Conservation (phyloP, 1,139 yeast species). For the Saccharomyces pastorianus region DNA sequence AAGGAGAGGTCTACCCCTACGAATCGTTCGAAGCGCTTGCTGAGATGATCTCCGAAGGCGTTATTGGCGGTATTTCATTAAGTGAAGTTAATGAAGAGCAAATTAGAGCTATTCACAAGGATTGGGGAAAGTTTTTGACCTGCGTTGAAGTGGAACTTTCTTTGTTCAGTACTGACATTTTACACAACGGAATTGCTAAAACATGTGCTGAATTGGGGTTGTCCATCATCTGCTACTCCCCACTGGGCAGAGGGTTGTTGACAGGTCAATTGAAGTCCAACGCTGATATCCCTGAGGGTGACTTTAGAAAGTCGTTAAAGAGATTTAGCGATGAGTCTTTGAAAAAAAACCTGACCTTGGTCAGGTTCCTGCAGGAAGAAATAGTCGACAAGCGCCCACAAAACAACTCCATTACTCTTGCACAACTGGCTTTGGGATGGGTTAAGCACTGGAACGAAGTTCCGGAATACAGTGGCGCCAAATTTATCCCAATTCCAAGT, state of each 20-base stretch:
- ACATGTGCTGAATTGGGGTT: constrained; percentile 48
- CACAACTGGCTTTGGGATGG: constrained; percentile 73
- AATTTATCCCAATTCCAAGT: constrained; percentile 71
- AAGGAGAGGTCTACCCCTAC: constrained; percentile 24
- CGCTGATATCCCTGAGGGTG: constrained; percentile 45
- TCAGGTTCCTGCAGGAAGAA: constrained; percentile 36
- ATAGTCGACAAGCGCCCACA: constrained; percentile 41
- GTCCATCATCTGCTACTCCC: constrained; percentile 72
- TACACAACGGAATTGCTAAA: constrained; percentile 52
- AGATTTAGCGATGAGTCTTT: constrained; percentile 54
- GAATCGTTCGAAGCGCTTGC: constrained; percentile 44
- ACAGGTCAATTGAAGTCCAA: constrained; percentile 50
- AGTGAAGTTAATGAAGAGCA: constrained; percentile 62
- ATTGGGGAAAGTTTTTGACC: constrained; percentile 42
- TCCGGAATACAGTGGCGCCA: constrained; percentile 38
- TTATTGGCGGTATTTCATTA: constrained; percentile 57
- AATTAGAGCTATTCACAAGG: constrained; percentile 46
- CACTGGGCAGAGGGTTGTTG: constrained; percentile 70
- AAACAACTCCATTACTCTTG: constrained; percentile 42
- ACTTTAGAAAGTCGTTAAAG: constrained; percentile 46
- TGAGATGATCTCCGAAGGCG: constrained; percentile 47
- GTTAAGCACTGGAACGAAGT: constrained; percentile 37
- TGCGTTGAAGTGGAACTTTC: constrained; percentile 75
- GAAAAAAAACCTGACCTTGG: constrained; percentile 43
- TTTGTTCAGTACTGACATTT: constrained; percentile 51